A percentile compares a stretch with the other conserved stretches of the same genome.
Conservation (phyloP, 2,329 filamentous ascomycete species). For the Nothophoma quercina region DNA sequence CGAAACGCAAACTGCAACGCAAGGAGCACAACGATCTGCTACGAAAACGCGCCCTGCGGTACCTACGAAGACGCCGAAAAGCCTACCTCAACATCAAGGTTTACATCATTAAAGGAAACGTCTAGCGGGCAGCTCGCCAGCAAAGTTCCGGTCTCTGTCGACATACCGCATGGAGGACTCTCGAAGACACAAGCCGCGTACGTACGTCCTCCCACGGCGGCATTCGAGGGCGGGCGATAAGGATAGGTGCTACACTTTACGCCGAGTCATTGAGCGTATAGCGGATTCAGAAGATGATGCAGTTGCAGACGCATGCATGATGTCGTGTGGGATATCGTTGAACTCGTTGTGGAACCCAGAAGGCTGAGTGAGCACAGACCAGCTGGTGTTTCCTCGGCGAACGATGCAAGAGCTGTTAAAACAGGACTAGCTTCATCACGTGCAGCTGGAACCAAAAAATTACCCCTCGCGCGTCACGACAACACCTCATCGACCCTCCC, state of each 20-base stretch:
- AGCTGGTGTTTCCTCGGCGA: conserved; percentile 31
- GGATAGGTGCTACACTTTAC: too few species aligned
- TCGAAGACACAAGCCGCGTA: neutral
- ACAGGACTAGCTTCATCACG: conserved; percentile 38
- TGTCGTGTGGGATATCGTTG: neutral
- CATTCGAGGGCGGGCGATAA: too few species aligned
- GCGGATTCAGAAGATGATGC: neutral
- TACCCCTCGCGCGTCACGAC: conserved; percentile 45
- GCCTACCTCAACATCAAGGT: neutral
- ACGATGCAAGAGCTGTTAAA: conserved; percentile 8
- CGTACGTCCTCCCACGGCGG: too few species aligned
- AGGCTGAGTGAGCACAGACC: conserved; percentile 4
- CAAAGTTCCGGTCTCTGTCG: too few species aligned
- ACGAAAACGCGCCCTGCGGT: conserved; percentile 19
- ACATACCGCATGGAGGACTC: too few species aligned
- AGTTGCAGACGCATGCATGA: neutral
- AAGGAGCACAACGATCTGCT: conserved; percentile 25
- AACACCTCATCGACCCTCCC: conserved; percentile 27
- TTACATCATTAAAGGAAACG: too few species aligned
- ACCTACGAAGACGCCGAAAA: neutral
- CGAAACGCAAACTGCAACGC: conserved; percentile 30
- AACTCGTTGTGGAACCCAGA: neutral
- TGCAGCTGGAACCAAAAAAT: conserved; percentile 35
- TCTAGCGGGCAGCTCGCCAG: too few species aligned
- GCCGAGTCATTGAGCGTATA: too few species aligned